Evolutionary conservation across 164 flowering plant genomes (phyloP).

Genomic region (Brasenia schreberi): DNA sequence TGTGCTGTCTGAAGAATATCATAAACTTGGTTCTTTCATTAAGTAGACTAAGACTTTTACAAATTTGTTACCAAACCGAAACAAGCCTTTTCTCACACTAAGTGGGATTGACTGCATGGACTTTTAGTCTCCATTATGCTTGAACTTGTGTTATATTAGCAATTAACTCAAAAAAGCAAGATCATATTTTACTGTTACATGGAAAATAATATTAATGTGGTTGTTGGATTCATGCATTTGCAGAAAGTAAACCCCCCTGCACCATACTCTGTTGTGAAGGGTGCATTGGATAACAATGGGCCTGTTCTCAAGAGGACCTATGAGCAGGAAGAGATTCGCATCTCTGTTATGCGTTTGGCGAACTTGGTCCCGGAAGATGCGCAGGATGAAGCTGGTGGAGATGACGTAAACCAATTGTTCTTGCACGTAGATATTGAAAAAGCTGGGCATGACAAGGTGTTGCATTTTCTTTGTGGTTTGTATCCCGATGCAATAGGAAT

Average conservation of each 20-base stretch:
- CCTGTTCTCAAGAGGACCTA: slow-evolving; percentile 51
- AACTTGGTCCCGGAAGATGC: slow-evolving; percentile 33
- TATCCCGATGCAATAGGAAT: slow-evolving; percentile 87
- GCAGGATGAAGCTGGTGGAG: slow-evolving; percentile 18
- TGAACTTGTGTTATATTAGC: too few species aligned
- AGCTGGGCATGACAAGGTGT: slow-evolving; percentile 30
- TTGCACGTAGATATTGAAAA: slow-evolving; percentile 65
- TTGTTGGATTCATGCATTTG: not conserved
- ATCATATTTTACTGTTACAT: too few species aligned
- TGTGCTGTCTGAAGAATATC: too few species aligned
- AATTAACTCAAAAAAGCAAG: too few species aligned
- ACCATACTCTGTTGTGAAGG: slow-evolving; percentile 50
- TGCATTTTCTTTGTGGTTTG: slow-evolving; percentile 73
- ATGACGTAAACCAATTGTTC: slow-evolving; percentile 54
- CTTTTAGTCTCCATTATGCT: not conserved
- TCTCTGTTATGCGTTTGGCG: slow-evolving; percentile 56
- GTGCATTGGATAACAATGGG: slow-evolving; percentile 44
- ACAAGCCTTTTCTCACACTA: not conserved
- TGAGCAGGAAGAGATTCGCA: slow-evolving; percentile 43
- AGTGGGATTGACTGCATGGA: not conserved
- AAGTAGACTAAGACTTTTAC: not conserved
- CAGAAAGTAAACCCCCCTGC: slow-evolving; percentile 83
- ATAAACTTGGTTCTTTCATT: too few species aligned
- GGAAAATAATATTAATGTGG: not conserved
- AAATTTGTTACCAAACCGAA: not conserved